Evolutionary conservation across 225 moss, liverwort and hornwort species (phyloP), one percentile per base, ranked within the genome.

Genomic region (Pleurozium schreberi): DNA sequence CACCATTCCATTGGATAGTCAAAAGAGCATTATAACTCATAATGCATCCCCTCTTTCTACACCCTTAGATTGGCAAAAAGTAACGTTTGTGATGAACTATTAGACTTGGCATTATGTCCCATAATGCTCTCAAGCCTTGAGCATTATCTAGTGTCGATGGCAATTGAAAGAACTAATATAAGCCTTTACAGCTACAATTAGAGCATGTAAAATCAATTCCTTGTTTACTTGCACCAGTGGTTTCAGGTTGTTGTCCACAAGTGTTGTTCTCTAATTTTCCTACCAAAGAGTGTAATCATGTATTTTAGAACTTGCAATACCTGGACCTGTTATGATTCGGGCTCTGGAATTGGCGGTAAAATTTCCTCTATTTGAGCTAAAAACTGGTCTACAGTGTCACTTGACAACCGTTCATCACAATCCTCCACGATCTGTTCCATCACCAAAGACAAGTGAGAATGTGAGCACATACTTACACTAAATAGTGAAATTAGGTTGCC

Each of bases 391-490:
- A 98, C 98, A 74, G 77, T 84, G 16, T 93, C 91, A 83, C 84
- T 92, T 81, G 96, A 94, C 85, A 98, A 77, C 63, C 98, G 94
- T 84, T 98, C 98, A 89, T 98, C 98, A 90, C 98, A 98, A 85
- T 98, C 98, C 90, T 98, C 98, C 87, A 98, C 97, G 60, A 98
- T 97, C 97, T 98, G 91, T 89, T 62, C 33, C 87, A 87, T 69
- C 55, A 87, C 61, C 89, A 84, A 65, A 84, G 65, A n/a, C n/a
- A n/a, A 84, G 67, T 80, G 80, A 62, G 38, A 76, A 33, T 3
- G 40, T 79, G 36, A 87, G 79, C 74, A 70, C 42, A 64, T 34
- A n/a, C n/a, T n/a, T n/a, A n/a, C n/a, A n/a, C n/a, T n/a, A n/a
- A n/a, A n/a, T n/a, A n/a, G n/a, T n/a, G n/a, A n/a, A n/a, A n/a